These are phyloP conservation scores for Rehmannia glutinosa DNA, from an alignment of 257 asterid genomes.

Conservation along the genomic window DNA sequence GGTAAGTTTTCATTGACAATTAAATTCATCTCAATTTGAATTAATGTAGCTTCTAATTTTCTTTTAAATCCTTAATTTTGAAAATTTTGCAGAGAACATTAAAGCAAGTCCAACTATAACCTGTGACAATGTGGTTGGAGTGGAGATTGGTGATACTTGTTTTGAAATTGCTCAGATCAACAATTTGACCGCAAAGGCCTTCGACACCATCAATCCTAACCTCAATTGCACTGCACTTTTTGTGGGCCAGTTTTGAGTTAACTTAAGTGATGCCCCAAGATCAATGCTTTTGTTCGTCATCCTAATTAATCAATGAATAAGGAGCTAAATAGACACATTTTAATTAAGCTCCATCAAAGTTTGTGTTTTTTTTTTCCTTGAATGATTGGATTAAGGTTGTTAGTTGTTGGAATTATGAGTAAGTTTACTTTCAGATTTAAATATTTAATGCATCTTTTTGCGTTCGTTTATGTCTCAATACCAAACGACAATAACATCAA, in stretches of 20 bases:
- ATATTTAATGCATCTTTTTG: too few species aligned
- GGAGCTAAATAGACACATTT: neutral
- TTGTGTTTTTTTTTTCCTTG: neutral
- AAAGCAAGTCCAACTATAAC: neutral
- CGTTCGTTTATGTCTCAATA: too few species aligned
- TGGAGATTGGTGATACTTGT: conserved; percentile 46
- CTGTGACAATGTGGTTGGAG: conserved; percentile 35
- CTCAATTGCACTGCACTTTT: conserved; percentile 46
- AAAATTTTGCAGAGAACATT: neutral
- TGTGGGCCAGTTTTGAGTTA: conserved; percentile 63
- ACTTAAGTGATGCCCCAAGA: too few species aligned
- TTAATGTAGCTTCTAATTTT: too few species aligned
- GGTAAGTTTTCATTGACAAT: conserved; percentile 7
- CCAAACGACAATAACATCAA: too few species aligned
- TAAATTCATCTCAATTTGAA: too few species aligned
- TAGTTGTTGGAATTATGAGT: too few species aligned
- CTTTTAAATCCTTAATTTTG: too few species aligned
- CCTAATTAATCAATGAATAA: too few species aligned
- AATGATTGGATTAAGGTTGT: too few species aligned
- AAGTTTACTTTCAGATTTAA: too few species aligned
- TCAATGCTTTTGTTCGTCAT: too few species aligned
- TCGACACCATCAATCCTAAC: conserved; percentile 43
- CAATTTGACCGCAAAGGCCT: conserved; percentile 14
- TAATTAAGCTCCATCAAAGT: neutral
- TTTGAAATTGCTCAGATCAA: conserved; percentile 12